Conservation (phyloP, 352 stramenopile genomes). For the Phytophthora tubulina region DNA sequence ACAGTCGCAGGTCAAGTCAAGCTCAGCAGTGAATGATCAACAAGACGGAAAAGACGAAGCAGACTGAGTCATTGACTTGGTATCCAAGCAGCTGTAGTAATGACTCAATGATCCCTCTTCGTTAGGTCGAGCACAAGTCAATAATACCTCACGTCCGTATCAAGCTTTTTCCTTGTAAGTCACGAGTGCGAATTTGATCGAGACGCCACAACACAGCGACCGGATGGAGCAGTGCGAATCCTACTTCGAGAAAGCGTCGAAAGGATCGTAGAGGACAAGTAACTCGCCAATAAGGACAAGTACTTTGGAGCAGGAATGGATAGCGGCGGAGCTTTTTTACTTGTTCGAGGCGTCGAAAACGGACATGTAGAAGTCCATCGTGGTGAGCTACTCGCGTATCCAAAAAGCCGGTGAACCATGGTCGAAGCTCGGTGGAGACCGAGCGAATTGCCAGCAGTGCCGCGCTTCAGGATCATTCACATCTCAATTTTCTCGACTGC, state of each 20-base stretch:
- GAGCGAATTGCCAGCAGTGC: neutral
- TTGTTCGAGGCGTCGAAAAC: conserved; percentile 31
- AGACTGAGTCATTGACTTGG: conserved; percentile 7
- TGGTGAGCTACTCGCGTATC: conserved; percentile 27
- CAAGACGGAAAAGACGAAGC: conserved; percentile 16
- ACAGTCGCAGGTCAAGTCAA: conserved; percentile 31
- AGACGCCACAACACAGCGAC: conserved; percentile 26
- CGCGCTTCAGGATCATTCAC: conserved; percentile 26
- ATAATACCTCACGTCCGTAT: neutral
- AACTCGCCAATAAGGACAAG: neutral
- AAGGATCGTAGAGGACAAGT: conserved; percentile 31
- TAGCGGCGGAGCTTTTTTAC: conserved; percentile 34
- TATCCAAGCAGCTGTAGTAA: conserved; percentile 30
- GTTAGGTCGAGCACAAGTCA: conserved; percentile 7
- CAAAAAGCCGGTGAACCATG: conserved; percentile 5
- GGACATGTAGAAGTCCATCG: conserved; percentile 38
- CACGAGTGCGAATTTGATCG: conserved; percentile 8
- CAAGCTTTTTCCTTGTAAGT: conserved; percentile 11
- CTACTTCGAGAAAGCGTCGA: conserved; percentile 29
- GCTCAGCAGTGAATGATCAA: neutral
- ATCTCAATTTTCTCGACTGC: conserved; percentile 44
- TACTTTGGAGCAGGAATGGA: conserved; percentile 12
- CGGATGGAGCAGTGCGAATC: conserved; percentile 21
- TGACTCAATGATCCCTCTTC: conserved; percentile 21
- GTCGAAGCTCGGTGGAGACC: neutral